Evolutionary conservation across 2,329 filamentous ascomycete species (phyloP).

Genomic region (Monilinia fructicola): DNA sequence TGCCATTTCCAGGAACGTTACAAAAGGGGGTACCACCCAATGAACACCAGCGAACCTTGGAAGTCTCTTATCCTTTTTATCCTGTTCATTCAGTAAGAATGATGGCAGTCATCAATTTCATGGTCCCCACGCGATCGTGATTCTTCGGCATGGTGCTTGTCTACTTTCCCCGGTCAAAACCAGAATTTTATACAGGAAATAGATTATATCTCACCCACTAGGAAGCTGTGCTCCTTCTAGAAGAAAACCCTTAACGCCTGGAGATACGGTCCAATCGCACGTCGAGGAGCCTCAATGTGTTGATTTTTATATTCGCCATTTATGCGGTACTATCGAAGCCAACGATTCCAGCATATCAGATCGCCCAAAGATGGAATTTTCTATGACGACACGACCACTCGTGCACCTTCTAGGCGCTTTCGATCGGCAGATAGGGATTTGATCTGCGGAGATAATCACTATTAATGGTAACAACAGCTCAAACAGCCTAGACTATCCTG

Average conservation of each 20-base stretch:
- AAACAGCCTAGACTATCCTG: not conserved
- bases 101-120: slow-evolving; percentile 10
- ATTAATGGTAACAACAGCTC: not conserved
- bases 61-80: not conserved
- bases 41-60: not conserved
- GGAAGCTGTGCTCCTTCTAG: not conserved
- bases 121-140: slow-evolving; percentile 11
- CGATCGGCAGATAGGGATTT: not conserved
- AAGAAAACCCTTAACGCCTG: not conserved
- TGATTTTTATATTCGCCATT: not conserved
- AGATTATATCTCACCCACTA: not conserved
- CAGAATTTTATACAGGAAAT: not conserved
- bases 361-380: not conserved
- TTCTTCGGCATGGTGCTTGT: not conserved
- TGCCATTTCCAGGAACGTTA: slow-evolving; percentile 14
- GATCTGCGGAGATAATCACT: not conserved
- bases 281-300: not conserved
- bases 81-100: not conserved
- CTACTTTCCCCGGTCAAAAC: not conserved
- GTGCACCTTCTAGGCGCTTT: not conserved
- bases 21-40: slow-evolving; percentile 2
- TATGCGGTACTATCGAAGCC: not conserved
- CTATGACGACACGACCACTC: not conserved
- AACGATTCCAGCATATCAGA: not conserved
- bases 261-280: not conserved